Conservation (phyloP, 352 stramenopile species). For the Pythium aristosporum region DNA sequence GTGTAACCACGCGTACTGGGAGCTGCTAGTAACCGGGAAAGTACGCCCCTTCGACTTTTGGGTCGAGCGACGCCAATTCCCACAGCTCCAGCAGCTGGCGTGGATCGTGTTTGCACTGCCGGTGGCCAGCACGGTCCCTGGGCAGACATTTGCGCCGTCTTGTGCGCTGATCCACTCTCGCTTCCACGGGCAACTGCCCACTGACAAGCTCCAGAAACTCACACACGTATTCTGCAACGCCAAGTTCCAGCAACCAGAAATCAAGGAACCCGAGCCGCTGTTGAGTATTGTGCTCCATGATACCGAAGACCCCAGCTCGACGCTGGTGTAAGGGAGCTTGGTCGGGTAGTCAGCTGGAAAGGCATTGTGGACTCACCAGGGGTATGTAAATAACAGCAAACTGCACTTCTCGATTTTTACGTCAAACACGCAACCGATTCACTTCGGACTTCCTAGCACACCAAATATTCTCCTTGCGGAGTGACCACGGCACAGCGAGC, state of each 20-base stretch:
- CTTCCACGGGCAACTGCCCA: conserved; percentile 39
- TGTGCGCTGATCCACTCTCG: conserved; percentile 37
- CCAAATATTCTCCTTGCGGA: too few relatives aligned
- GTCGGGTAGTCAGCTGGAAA: not conserved
- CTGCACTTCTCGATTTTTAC: too few relatives aligned
- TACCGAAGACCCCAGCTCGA: conserved; percentile 20
- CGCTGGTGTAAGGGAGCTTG: conserved; percentile 14
- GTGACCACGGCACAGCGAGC: not conserved
- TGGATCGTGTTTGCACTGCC: conserved; percentile 55
- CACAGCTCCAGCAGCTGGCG: conserved; percentile 58
- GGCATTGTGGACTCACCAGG: too few relatives aligned
- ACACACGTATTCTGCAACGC: conserved; percentile 65
- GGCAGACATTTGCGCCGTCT: conserved; percentile 37
- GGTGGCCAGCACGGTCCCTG: conserved; percentile 38
- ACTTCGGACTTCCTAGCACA: too few relatives aligned
- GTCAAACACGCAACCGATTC: too few relatives aligned
- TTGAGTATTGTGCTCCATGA: conserved; percentile 27
- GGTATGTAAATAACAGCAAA: too few relatives aligned
- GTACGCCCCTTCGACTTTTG: conserved; percentile 59
- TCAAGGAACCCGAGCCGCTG: conserved; percentile 25
- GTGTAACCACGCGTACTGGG: conserved; percentile 56
- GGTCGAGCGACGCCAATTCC: conserved; percentile 55
- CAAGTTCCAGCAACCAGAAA: conserved; percentile 28
- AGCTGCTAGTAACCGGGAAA: conserved; percentile 43
- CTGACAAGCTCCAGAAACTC: conserved; percentile 54